Percentiles rank a stretch among this genome's conserved stretches.
phyloP scores from a whole-genome alignment of 1,139 yeast species.

The Zhuliangozyma parablackwelliae region DNA sequence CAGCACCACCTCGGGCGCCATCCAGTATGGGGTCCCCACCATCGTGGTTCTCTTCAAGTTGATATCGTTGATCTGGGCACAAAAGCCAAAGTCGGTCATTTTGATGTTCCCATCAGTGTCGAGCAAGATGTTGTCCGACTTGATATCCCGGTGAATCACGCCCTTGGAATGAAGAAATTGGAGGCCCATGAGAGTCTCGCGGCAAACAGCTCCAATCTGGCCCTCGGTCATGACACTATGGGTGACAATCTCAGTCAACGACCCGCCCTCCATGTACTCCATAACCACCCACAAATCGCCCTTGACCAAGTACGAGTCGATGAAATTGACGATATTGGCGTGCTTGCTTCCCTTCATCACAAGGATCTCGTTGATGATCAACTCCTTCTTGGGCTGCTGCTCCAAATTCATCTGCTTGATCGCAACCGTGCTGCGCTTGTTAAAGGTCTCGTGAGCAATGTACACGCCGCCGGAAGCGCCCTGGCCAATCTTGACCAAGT shows the following conservation, averaged over 20 bases:
- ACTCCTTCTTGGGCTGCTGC: constrained; percentile 91
- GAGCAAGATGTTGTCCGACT: constrained; percentile 85
- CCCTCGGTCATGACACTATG: constrained; percentile 94
- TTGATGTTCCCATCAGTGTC: constrained; percentile 85
- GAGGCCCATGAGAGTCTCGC: constrained; percentile 84
- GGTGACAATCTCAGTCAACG: constrained; percentile 90
- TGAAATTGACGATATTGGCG: constrained; percentile 85
- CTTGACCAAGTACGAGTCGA: constrained; percentile 73
- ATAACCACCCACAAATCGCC: constrained; percentile 91
- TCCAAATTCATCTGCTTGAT: constrained; percentile 93
- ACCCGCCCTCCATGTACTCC: constrained; percentile 99
- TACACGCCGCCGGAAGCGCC: constrained; percentile 98
- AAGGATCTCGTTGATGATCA: constrained; percentile 86
- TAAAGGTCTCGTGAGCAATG: constrained; percentile 68
- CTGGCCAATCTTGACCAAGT: constrained; percentile 84
- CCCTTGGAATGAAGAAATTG: constrained; percentile 88
- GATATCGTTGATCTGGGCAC: constrained; percentile 91
- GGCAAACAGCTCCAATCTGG: constrained; percentile 95
- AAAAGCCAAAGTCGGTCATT: constrained; percentile 85
- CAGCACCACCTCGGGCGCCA: constrained; percentile 98
- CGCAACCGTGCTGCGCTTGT: constrained; percentile 68
- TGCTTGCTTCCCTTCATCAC: constrained; percentile 93
- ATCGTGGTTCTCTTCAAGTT: constrained; percentile 88
- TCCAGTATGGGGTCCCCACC: constrained; percentile 99
- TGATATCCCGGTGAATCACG: constrained; percentile 93